Percentiles rank a stretch among this genome's conserved stretches.
Conservation (phyloP, 805 yeast genomes). For the Nematodospora valgi region DNA sequence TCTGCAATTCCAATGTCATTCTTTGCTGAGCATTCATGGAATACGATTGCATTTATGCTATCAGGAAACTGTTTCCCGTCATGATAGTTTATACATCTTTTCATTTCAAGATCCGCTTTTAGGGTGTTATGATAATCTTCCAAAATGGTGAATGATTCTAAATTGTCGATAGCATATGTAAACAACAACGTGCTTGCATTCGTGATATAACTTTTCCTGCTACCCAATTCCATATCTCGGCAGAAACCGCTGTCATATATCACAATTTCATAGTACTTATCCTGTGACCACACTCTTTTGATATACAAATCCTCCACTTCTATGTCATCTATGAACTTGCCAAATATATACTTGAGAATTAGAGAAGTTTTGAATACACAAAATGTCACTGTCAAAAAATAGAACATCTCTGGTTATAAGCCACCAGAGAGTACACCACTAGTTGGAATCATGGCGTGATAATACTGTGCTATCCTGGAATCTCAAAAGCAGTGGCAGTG, state of each 20-base stretch:
- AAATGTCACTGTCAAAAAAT: too few species aligned
- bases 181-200: constrained; percentile 30
- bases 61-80: constrained; percentile 29
- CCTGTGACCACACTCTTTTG: constrained; percentile 13
- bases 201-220: constrained; percentile 22
- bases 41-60: constrained; percentile 23
- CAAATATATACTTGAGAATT: constrained; percentile 21
- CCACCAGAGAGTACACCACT: too few species aligned
- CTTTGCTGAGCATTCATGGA: constrained; percentile 26
- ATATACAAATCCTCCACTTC: constrained; percentile 24
- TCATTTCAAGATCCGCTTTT: constrained; percentile 17
- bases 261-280: constrained; percentile 22
- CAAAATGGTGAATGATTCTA: constrained; percentile 24
- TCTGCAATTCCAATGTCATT: constrained; percentile 18
- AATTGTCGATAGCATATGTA: constrained; percentile 25
- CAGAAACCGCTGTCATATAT: constrained; percentile 29
- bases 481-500: too few species aligned
- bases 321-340: constrained; percentile 15
- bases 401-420: too few species aligned
- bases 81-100: constrained; percentile 24
- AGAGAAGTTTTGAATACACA: constrained; percentile 26
- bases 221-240: constrained; percentile 24
- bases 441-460: too few species aligned
- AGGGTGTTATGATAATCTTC: constrained; percentile 27
- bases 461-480: too few species aligned